Evolutionary conservation across 495 filamentous ascomycete genomes (phyloP).

Genomic region (Penicillium coprophilum): DNA sequence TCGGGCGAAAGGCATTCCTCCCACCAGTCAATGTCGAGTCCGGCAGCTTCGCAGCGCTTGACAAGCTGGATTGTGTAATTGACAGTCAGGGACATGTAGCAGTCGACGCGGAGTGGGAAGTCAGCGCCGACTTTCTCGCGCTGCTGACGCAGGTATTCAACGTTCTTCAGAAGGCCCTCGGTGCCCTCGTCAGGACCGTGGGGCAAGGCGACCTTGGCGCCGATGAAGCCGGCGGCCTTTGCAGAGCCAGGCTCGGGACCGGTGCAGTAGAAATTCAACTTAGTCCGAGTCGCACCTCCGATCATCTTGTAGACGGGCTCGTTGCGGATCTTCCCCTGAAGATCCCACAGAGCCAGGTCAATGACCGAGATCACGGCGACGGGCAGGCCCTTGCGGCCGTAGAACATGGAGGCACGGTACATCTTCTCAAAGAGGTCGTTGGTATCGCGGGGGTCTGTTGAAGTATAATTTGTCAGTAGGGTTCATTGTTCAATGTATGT

Average conservation of each 20-base stretch:
- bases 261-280: constrained; percentile 90
- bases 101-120: constrained; percentile 92
- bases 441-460: constrained; percentile 75
- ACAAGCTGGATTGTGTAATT: constrained; percentile 88
- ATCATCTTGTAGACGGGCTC: constrained; percentile 96
- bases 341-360: constrained; percentile 88
- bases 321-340: constrained; percentile 82
- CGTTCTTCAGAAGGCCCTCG: constrained; percentile 78
- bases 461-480: constrained; percentile 1
- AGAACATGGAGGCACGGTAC: constrained; percentile 94
- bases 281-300: constrained; percentile 76
- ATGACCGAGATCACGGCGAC: constrained; percentile 91
- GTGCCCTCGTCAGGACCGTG: constrained; percentile 85
- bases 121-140: constrained; percentile 81
- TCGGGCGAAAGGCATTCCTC: constrained; percentile 89
- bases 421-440: constrained; percentile 92
- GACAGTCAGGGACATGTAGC: constrained; percentile 94
- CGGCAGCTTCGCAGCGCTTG: constrained; percentile 70
- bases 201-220: constrained; percentile 83
- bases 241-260: constrained; percentile 78
- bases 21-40: constrained; percentile 94
- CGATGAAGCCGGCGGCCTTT: constrained; percentile 81
- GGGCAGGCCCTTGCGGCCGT: constrained; percentile 86
- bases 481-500: neutral
- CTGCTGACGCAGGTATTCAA: constrained; percentile 82